These are phyloP conservation scores for Naganishia friedmannii DNA, from an alignment of 768 basidiomycete species.

Conservation along the genomic window DNA sequence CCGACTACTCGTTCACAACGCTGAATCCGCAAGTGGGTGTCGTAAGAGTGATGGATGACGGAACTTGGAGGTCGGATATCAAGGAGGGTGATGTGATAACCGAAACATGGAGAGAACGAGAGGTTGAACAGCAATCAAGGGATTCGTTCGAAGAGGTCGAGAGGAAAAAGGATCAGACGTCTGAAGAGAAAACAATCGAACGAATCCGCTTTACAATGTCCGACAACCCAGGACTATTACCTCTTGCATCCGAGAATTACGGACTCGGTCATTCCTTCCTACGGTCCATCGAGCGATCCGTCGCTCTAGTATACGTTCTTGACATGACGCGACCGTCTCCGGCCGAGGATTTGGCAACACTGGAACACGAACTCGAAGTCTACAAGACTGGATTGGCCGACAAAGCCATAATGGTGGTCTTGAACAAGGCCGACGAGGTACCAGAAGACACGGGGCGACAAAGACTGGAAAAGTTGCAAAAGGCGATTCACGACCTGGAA, in stretches of 20 bases:
- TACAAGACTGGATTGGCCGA: conserved; percentile 69
- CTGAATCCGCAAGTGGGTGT: conserved; percentile 90
- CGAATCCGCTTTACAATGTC: conserved; percentile 78
- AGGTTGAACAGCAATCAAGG: conserved; percentile 35
- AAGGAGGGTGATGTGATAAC: conserved; percentile 39
- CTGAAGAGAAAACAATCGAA: conserved; percentile 24
- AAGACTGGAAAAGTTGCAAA: conserved; percentile 45
- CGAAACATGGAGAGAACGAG: conserved; percentile 46
- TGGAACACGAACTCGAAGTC: conserved; percentile 78
- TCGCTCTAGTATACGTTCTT: conserved; percentile 85
- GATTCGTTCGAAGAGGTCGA: conserved; percentile 7
- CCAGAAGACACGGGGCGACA: conserved; percentile 52
- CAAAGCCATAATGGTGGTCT: conserved; percentile 75
- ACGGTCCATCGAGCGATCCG: conserved; percentile 85
- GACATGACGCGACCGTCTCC: conserved; percentile 74
- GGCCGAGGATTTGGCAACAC: conserved; percentile 69
- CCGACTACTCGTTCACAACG: conserved; percentile 90
- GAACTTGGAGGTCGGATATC: conserved; percentile 59
- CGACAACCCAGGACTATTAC: conserved; percentile 92
- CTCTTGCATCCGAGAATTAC: conserved; percentile 77
- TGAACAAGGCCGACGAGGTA: conserved; percentile 91
- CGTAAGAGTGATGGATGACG: conserved; percentile 76
- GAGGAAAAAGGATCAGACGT: background rate
- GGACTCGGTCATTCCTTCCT: conserved; percentile 93
- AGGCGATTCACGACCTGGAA: conserved; percentile 57